These are phyloP conservation scores for Xylaria telfairii DNA, from an alignment of 495 filamentous ascomycete genomes.

Conservation along the genomic window DNA sequence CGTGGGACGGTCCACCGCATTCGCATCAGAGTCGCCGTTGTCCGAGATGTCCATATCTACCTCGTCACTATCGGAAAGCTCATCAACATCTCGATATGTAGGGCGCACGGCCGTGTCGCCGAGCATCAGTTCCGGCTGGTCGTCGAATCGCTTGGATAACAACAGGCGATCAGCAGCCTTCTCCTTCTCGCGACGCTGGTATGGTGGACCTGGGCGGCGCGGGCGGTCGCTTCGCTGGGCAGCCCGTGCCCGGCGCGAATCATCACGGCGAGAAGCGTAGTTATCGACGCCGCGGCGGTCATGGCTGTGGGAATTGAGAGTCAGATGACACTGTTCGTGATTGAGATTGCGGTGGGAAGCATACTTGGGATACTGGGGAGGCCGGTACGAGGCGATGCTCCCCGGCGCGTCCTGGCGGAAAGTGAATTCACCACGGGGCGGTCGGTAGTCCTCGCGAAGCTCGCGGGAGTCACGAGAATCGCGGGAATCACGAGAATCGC, in stretches of 20 bases:
- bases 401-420: constrained; percentile 51
- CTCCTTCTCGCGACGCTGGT: constrained; percentile 9
- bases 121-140: constrained; percentile 42
- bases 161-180: constrained; percentile 49
- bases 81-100: constrained; percentile 57
- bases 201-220: constrained; percentile 27
- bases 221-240: constrained; percentile 25
- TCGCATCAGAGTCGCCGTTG: constrained; percentile 53
- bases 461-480: not conserved
- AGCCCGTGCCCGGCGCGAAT: constrained; percentile 29
- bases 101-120: constrained; percentile 44
- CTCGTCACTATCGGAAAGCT: constrained; percentile 76
- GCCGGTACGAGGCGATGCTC: constrained; percentile 39
- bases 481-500: constrained; percentile 1
- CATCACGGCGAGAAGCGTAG: constrained; percentile 27
- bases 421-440: constrained; percentile 53
- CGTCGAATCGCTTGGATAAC: constrained; percentile 41
- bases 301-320: constrained; percentile 23
- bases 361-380: constrained; percentile 29
- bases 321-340: constrained; percentile 14
- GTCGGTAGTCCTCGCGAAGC: constrained; percentile 26
- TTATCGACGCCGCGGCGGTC: constrained; percentile 16
- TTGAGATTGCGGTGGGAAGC: constrained; percentile 29
- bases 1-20: constrained; percentile 54
- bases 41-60: constrained; percentile 70